A percentile compares a stretch with the other conserved stretches of the same genome.
Evolutionary conservation across 2,329 filamentous ascomycete species (phyloP).

Genomic region (Tolypocladium guangdongense): DNA sequence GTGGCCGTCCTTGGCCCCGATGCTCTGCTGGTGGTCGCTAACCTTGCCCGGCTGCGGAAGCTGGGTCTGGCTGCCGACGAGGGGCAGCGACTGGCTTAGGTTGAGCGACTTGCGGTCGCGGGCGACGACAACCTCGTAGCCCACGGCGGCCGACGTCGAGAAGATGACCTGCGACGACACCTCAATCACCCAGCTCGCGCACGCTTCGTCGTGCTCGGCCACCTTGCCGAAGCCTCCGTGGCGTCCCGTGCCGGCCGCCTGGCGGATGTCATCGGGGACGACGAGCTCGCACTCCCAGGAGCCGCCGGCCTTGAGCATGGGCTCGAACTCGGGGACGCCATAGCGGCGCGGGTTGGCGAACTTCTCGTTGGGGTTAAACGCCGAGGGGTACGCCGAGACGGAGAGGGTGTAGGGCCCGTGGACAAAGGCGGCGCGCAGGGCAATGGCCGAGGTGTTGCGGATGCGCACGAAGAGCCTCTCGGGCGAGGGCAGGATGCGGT

Average conservation of each 20-base stretch:
- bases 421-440: slow-evolving; percentile 87
- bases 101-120: slow-evolving; percentile 76
- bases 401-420: slow-evolving; percentile 92
- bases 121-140: slow-evolving; percentile 77
- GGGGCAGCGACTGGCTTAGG: slow-evolving; percentile 40
- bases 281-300: slow-evolving; percentile 71
- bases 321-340: slow-evolving; percentile 84
- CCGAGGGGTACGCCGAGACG: slow-evolving; percentile 72
- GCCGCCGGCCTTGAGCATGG: slow-evolving; percentile 89
- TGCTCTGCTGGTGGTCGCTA: slow-evolving; percentile 62
- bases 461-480: slow-evolving; percentile 73
- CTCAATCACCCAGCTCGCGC: slow-evolving; percentile 80
- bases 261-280: slow-evolving; percentile 68
- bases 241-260: slow-evolving; percentile 42
- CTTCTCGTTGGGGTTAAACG: slow-evolving; percentile 74
- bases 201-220: slow-evolving; percentile 37
- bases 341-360: slow-evolving; percentile 58
- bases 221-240: slow-evolving; percentile 35
- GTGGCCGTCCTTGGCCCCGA: slow-evolving; percentile 43
- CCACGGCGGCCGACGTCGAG: slow-evolving; percentile 75
- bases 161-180: slow-evolving; percentile 90
- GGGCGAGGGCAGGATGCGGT: slow-evolving; percentile 83
- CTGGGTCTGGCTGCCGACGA: slow-evolving; percentile 33
- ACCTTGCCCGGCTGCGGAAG: slow-evolving; percentile 59
- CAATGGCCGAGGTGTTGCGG: slow-evolving; percentile 83